Base-by-base conservation (phyloP, 2,329 filamentous ascomycete species). In the Rhynchosporium graminicola region DNA sequence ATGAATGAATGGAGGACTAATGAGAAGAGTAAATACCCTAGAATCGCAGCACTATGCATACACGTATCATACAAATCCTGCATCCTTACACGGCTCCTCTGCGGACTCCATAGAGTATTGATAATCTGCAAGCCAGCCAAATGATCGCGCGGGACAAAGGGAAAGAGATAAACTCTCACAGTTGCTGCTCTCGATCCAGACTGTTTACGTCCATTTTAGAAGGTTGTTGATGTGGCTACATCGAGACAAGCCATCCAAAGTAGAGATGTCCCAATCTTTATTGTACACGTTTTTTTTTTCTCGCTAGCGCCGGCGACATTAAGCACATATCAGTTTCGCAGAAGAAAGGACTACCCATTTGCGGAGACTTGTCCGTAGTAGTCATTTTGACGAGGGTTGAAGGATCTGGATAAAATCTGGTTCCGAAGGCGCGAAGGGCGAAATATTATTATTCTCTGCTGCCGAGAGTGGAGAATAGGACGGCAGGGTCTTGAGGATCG, bases 311-410 rank as follows among this genome's bases (percentile, higher is more conserved):
- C 81, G 0, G 77, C 80, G 0, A 65, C 20, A 20, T 20, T 20
- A 20, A 69, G 1, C 77, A 79, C 57, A 83, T 83, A 66, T 76
- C 79, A 54, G 68, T 73, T 43, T 82, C 82, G 0, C 80, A 83
- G 69, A 78, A 77, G 29, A 73, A 74, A 12, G 79, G 80, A 0
- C 74, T 81, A 43, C 81, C 82, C 2, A 73, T 84, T 45, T 80
- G 82, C 81, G 1, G 81, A 84, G 70, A 85, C 82, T 0, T 84
- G 82, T 66, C 82, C 82, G 1, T 82, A 85, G 64, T 84, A 85
- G 64, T 76, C 84, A 2, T 81, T 82, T 76, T 85, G 4, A 83
- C 80, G 1, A 76, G 80, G 26, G 20, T 20, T 20, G 20, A 76
- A 78, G 28, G 78, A 82, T 68, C 76, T 83, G 3, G 80, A 80